Evolutionary conservation across 2,329 filamentous ascomycete genomes (phyloP).

Genomic region (Corinectria fuckeliana): DNA sequence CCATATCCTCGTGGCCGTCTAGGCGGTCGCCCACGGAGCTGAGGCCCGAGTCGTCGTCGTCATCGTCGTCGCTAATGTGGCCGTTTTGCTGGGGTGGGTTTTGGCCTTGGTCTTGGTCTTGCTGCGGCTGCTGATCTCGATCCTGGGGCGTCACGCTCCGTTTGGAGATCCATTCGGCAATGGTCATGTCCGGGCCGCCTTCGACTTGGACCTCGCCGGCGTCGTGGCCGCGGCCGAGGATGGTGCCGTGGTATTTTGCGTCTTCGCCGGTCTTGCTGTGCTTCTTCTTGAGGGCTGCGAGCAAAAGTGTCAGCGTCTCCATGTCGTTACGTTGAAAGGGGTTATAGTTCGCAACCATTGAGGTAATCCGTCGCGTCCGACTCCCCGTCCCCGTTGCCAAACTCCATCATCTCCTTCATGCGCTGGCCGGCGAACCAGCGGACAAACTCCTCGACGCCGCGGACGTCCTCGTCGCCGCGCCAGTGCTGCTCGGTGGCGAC

Average conservation of each 20-base stretch:
- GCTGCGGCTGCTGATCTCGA: slow-evolving; percentile 5
- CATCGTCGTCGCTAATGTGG: slow-evolving; percentile 44
- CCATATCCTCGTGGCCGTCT: slow-evolving; percentile 55
- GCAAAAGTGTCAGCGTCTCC: slow-evolving; percentile 45
- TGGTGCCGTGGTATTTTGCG: slow-evolving; percentile 82
- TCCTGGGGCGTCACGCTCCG: slow-evolving; percentile 26
- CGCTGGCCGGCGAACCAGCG: slow-evolving; percentile 77
- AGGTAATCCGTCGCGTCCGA: slow-evolving; percentile 73
- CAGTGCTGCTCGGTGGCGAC: slow-evolving; percentile 73
- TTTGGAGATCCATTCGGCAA: slow-evolving; percentile 47
- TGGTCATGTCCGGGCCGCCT: slow-evolving; percentile 62
- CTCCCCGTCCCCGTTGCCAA: slow-evolving; percentile 75
- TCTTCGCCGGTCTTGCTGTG: slow-evolving; percentile 90
- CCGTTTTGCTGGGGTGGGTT: slow-evolving; percentile 33
- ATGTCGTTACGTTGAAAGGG: too few species aligned
- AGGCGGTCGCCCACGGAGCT: slow-evolving; percentile 61
- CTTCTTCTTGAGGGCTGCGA: slow-evolving; percentile 82
- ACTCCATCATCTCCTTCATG: slow-evolving; percentile 80
- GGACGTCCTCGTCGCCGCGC: slow-evolving; percentile 74
- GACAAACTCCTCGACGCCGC: slow-evolving; percentile 79
- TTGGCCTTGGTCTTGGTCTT: slow-evolving; percentile 10
- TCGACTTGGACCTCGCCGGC: slow-evolving; percentile 77
- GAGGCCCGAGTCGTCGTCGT: slow-evolving; percentile 59
- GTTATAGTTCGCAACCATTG: too few species aligned
- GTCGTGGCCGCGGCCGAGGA: slow-evolving; percentile 77